phyloP scores from a whole-genome alignment of 2,329 filamentous ascomycete species.

The Aspergillus neoniger region DNA sequence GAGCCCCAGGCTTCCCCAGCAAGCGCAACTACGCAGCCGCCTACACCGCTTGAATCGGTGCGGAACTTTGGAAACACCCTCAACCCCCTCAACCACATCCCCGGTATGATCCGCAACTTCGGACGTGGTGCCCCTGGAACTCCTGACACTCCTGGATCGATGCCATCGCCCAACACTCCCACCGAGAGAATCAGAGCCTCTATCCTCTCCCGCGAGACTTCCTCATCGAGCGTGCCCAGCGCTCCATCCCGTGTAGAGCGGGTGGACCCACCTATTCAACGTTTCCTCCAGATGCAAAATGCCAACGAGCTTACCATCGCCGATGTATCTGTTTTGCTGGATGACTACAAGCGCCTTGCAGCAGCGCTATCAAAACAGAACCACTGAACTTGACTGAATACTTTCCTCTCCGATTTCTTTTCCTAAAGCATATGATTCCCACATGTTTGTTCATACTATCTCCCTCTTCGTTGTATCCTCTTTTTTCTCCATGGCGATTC shows the following conservation, averaged over 20 bases:
- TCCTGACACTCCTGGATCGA: slow-evolving; percentile 46
- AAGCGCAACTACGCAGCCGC: slow-evolving; percentile 29
- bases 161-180: slow-evolving; percentile 38
- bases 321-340: slow-evolving; percentile 71
- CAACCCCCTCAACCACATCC: slow-evolving; percentile 79
- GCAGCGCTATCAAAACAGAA: slow-evolving; percentile 58
- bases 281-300: slow-evolving; percentile 72
- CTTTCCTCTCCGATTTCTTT: background rate
- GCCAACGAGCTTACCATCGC: slow-evolving; percentile 69
- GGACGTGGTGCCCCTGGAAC: slow-evolving; percentile 51
- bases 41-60: slow-evolving; percentile 75
- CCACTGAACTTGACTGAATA: slow-evolving; percentile 18
- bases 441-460: background rate
- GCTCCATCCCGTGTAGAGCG: slow-evolving; percentile 41
- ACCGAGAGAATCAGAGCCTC: slow-evolving; percentile 41
- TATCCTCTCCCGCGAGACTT: slow-evolving; percentile 21
- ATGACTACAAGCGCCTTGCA: slow-evolving; percentile 74
- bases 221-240: slow-evolving; percentile 8
- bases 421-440: background rate
- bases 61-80: slow-evolving; percentile 76
- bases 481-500: background rate
- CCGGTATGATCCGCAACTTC: slow-evolving; percentile 76
- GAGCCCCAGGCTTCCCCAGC: slow-evolving; percentile 25
- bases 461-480: background rate
- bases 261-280: slow-evolving; percentile 64